Conservation (phyloP, 2,329 filamentous ascomycete species). For the Chaetomium globosum region DNA sequence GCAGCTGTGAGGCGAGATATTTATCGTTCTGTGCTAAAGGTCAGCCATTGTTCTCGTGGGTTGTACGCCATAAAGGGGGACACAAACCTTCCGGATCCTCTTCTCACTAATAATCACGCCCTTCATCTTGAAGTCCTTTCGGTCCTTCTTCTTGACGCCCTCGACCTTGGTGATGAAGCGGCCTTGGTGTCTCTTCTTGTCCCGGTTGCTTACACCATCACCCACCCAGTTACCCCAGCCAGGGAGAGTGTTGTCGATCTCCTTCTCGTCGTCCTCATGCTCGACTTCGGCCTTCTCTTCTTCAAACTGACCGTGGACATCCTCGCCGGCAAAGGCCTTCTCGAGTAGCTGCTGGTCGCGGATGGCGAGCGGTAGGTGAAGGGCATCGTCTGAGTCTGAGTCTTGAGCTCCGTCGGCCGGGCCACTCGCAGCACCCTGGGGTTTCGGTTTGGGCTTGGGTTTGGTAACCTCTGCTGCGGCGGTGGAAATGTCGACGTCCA, state of each 20-base stretch:
- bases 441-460: slow-evolving; percentile 32
- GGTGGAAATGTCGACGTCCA: slow-evolving; percentile 48
- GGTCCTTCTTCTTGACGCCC: slow-evolving; percentile 73
- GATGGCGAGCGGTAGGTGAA: slow-evolving; percentile 60
- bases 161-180: slow-evolving; percentile 67
- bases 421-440: slow-evolving; percentile 16
- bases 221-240: slow-evolving; percentile 96
- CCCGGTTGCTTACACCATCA: slow-evolving; percentile 72
- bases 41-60: slow-evolving; percentile 7
- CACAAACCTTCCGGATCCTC: slow-evolving; percentile 75
- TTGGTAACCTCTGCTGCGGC: slow-evolving; percentile 38
- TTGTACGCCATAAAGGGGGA: background rate
- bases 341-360: slow-evolving; percentile 71
- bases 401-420: slow-evolving; percentile 39
- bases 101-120: slow-evolving; percentile 93
- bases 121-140: slow-evolving; percentile 80
- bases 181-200: slow-evolving; percentile 64
- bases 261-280: slow-evolving; percentile 78
- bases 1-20: slow-evolving; percentile 81
- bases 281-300: slow-evolving; percentile 74
- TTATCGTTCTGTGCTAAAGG: slow-evolving; percentile 66
- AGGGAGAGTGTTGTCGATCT: slow-evolving; percentile 80
- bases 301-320: slow-evolving; percentile 79
- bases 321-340: slow-evolving; percentile 83
- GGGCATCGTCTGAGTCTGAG: slow-evolving; percentile 52